Evolutionary conservation across 257 asterid species (phyloP).

Genomic region (Misopates orontium): DNA sequence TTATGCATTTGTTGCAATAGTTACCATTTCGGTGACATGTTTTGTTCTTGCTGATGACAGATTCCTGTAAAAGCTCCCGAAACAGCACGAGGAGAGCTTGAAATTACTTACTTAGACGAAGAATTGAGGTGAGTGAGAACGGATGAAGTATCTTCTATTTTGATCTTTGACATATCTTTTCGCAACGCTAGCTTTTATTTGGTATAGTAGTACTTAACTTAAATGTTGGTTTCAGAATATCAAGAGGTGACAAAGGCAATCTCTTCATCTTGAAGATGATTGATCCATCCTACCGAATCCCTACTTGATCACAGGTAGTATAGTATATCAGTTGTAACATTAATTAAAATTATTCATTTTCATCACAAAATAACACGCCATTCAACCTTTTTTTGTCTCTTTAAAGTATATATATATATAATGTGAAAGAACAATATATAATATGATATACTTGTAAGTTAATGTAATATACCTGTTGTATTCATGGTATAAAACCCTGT

Average conservation of each 20-base stretch:
- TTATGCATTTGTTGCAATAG: background rate
- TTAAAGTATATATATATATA: too few species aligned
- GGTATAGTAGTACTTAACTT: too few species aligned
- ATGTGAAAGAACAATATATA: too few species aligned
- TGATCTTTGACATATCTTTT: background rate
- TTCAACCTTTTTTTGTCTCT: too few species aligned
- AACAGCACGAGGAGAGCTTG: constrained; percentile 69
- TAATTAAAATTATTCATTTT: too few species aligned
- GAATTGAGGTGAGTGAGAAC: constrained; percentile 60
- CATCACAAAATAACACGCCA: too few species aligned
- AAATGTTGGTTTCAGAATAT: constrained; percentile 59
- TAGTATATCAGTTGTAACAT: too few species aligned
- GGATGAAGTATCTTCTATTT: background rate
- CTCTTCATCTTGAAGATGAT: constrained; percentile 80
- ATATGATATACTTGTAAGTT: too few species aligned
- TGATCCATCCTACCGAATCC: constrained; percentile 72
- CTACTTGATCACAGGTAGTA: constrained; percentile 22
- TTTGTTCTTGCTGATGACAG: constrained; percentile 29
- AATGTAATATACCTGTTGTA: too few species aligned
- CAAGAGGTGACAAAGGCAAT: constrained; percentile 88
- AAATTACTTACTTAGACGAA: constrained; percentile 81
- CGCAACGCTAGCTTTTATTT: too few species aligned
- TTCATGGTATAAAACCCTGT: too few species aligned
- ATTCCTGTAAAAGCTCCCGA: constrained; percentile 80
- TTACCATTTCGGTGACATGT: background rate